These are phyloP conservation scores for Boletus sp. DNA, from an alignment of 768 basidiomycete genomes.

Conservation along the genomic window DNA sequence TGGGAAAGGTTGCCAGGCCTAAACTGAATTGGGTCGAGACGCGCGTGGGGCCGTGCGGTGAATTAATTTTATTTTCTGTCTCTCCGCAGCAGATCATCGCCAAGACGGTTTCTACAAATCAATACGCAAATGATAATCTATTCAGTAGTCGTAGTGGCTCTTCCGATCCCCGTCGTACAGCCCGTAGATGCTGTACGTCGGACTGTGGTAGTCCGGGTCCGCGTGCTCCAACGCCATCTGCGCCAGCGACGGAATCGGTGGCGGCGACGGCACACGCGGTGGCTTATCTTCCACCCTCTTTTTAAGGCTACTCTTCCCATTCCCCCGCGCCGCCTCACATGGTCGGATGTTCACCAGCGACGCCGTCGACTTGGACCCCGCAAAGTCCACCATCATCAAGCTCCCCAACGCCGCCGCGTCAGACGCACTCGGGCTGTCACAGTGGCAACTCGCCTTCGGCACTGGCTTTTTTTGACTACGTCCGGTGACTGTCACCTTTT, in stretches of 20 bases:
- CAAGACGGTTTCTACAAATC: conserved; percentile 19
- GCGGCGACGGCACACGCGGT: conserved; percentile 78
- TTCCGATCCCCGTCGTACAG: conserved; percentile 64
- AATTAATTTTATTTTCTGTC: conserved; percentile 10
- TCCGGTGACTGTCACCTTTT: conserved; percentile 23
- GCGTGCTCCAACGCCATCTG: conserved; percentile 70
- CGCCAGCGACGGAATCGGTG: conserved; percentile 65
- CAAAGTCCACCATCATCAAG: conserved; percentile 62
- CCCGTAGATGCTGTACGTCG: conserved; percentile 81
- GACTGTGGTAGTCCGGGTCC: conserved; percentile 68
- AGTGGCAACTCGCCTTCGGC: conserved; percentile 18
- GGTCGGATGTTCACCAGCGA: conserved; percentile 31
- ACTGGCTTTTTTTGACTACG: conserved; percentile 34
- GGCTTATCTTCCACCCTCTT: conserved; percentile 54
- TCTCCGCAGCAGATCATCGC: conserved; percentile 21
- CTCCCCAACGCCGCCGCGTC: conserved; percentile 53
- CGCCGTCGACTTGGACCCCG: conserved; percentile 35
- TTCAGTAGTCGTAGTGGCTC: conserved; percentile 36
- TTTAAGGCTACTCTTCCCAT: conserved; percentile 24
- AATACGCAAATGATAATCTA: too few relatives aligned
- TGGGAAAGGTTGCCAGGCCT: neutral
- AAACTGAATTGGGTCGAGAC: neutral
- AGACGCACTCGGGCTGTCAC: conserved; percentile 19
- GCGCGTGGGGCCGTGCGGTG: neutral
- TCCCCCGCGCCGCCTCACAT: conserved; percentile 17